phyloP scores from a whole-genome alignment of 1,284 basidiomycete species.

The Ceratobasidium sp. region DNA sequence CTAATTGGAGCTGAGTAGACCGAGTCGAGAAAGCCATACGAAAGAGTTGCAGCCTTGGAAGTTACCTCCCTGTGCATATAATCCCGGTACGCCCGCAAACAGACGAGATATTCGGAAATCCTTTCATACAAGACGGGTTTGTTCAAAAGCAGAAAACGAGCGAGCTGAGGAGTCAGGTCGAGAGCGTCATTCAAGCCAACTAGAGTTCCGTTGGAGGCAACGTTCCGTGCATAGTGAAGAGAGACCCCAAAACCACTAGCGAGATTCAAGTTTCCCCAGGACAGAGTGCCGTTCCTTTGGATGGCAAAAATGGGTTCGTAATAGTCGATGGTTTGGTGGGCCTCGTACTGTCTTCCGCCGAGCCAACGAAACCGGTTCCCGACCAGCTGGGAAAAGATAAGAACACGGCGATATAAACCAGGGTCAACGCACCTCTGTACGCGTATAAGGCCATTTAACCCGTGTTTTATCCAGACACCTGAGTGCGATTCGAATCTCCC shows the following conservation, averaged over 20 bases:
- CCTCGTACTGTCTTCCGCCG: conserved; percentile 63
- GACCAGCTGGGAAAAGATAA: conserved; percentile 59
- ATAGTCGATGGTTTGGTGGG: conserved; percentile 65
- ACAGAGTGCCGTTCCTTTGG: conserved; percentile 67
- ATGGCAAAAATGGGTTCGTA: conserved; percentile 68
- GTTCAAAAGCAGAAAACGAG: conserved; percentile 76
- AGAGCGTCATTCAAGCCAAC: conserved; percentile 79
- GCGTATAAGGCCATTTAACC: conserved; percentile 75
- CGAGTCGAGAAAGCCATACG: conserved; percentile 74
- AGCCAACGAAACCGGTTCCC: conserved; percentile 61
- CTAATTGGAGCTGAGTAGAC: conserved; percentile 71
- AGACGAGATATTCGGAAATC: conserved; percentile 63
- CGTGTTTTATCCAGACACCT: conserved; percentile 75
- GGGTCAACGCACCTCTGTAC: conserved; percentile 62
- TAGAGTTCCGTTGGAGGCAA: conserved; percentile 65
- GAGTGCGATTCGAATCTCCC: conserved; percentile 74
- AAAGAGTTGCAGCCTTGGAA: conserved; percentile 69
- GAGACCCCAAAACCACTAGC: conserved; percentile 78
- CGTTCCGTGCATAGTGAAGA: conserved; percentile 68
- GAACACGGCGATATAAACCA: conserved; percentile 42
- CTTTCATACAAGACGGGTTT: conserved; percentile 64
- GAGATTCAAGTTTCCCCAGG: conserved; percentile 70
- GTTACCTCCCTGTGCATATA: conserved; percentile 65
- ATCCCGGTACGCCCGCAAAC: conserved; percentile 68
- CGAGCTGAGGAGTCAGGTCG: conserved; percentile 71